phyloP scores from a whole-genome alignment of 306 rosid genomes.

The Luffa aegyptiaca region DNA sequence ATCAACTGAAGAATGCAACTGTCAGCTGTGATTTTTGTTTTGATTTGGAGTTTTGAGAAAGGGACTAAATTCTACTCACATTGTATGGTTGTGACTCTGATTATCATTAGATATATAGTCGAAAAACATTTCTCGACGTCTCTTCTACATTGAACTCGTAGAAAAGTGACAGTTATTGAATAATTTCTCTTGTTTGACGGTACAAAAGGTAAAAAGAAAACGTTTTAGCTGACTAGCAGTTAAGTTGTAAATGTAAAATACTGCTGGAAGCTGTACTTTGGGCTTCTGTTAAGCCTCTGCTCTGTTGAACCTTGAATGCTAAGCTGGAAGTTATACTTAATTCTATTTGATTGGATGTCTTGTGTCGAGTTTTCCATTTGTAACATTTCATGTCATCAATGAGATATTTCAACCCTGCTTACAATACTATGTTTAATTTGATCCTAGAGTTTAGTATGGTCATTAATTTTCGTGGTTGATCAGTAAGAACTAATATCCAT shows the following conservation, averaged over 20 bases:
- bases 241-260: not conserved
- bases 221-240: not conserved
- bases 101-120: not conserved
- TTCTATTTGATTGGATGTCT: not conserved
- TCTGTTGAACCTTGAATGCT: not conserved
- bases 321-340: not conserved
- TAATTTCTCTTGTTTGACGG: not conserved
- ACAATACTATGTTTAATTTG: not conserved
- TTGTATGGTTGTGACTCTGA: not conserved
- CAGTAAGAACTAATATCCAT: not conserved
- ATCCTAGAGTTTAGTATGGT: not conserved
- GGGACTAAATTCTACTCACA: not conserved
- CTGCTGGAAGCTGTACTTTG: not conserved
- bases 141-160: no score
- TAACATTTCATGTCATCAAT: not conserved
- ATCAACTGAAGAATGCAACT: not conserved
- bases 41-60: not conserved
- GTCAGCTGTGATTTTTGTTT: not conserved
- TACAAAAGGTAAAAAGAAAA: not conserved
- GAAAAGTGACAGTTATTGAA: no score
- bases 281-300: not conserved
- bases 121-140: not conserved
- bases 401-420: not conserved
- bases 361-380: not conserved
- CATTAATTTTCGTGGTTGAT: not conserved